Evolutionary conservation across 805 yeast genomes (phyloP).

Genomic region (Grigorovia yakushimaensis): DNA sequence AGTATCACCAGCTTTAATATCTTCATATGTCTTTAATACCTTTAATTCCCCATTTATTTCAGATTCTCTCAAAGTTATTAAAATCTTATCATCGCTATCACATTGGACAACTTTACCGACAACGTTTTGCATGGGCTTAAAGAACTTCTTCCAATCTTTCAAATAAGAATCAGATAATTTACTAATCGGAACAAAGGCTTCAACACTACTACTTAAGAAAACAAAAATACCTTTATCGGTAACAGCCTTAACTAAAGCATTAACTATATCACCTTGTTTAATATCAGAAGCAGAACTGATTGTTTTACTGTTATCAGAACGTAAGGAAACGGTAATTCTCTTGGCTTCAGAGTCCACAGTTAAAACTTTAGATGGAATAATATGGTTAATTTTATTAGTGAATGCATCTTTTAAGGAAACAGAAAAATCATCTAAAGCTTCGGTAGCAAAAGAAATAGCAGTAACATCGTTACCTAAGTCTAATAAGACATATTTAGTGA

Average conservation of each 20-base stretch:
- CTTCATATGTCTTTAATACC: constrained; percentile 51
- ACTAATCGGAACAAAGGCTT: constrained; percentile 71
- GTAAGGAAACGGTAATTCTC: constrained; percentile 54
- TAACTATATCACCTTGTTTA: constrained; percentile 59
- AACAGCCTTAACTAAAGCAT: constrained; percentile 72
- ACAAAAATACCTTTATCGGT: constrained; percentile 72
- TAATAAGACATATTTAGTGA: constrained; percentile 52
- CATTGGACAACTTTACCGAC: constrained; percentile 61
- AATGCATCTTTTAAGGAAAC: constrained; percentile 41
- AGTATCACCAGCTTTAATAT: constrained; percentile 58
- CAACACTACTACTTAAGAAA: constrained; percentile 56
- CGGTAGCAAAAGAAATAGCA: constrained; percentile 56
- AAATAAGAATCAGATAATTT: constrained; percentile 74
- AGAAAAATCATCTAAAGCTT: constrained; percentile 63
- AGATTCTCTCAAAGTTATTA: constrained; percentile 71
- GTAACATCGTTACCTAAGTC: constrained; percentile 55
- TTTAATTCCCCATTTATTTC: constrained; percentile 64
- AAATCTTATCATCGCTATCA: constrained; percentile 52
- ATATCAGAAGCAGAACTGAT: constrained; percentile 45
- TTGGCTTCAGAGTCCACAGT: constrained; percentile 31
- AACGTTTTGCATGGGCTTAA: constrained; percentile 61
- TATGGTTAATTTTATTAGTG: constrained; percentile 35
- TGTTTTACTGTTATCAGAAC: constrained; percentile 41
- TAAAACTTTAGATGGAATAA: constrained; percentile 47
- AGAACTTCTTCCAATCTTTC: constrained; percentile 81